A percentile compares a stretch with the other conserved stretches of the same genome.
Conservation (phyloP, 2,329 filamentous ascomycete species). For the Drechslera avenae region DNA sequence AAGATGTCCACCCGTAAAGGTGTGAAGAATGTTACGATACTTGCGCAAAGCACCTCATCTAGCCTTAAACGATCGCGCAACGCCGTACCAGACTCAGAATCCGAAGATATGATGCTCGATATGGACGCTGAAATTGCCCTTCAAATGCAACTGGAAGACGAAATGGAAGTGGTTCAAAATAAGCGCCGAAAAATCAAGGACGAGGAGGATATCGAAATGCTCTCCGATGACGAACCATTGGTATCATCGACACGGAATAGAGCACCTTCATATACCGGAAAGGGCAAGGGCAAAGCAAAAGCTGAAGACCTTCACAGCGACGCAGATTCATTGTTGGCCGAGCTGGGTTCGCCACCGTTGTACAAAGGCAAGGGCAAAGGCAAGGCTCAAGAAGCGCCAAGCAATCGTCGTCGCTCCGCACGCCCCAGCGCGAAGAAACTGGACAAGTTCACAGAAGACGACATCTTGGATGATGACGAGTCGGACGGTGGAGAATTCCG, state of each 20-base stretch:
- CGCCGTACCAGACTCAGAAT: constrained; percentile 32
- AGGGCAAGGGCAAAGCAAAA: constrained; percentile 24
- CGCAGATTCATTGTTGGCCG: constrained; percentile 7
- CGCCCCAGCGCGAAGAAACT: constrained; percentile 30
- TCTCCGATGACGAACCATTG: constrained; percentile 13
- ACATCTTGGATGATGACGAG: constrained; percentile 27
- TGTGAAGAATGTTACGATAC: constrained; percentile 23
- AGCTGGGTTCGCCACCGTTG: constrained; percentile 9
- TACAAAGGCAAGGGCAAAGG: constrained; percentile 35
- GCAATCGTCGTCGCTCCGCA: constrained; percentile 23
- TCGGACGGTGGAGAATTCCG: constrained; percentile 39
- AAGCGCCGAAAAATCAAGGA: constrained; percentile 47
- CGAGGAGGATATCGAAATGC: constrained; percentile 29
- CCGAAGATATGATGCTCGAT: constrained; percentile 42
- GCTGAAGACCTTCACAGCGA: constrained; percentile 13
- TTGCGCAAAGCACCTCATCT: constrained; percentile 19
- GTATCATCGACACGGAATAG: constrained; percentile 12
- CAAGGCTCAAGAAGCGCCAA: constrained; percentile 19
- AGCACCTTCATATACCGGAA: constrained; percentile 19
- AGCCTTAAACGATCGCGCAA: constrained; percentile 35
- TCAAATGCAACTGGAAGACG: constrained; percentile 61
- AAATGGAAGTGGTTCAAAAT: constrained; percentile 49
- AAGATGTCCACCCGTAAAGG: constrained; percentile 30
- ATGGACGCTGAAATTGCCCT: constrained; percentile 61
- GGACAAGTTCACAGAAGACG: constrained; percentile 19